Conservation (phyloP, 2,329 filamentous ascomycete species). For the Magnaporthiopsis rhizophila region DNA sequence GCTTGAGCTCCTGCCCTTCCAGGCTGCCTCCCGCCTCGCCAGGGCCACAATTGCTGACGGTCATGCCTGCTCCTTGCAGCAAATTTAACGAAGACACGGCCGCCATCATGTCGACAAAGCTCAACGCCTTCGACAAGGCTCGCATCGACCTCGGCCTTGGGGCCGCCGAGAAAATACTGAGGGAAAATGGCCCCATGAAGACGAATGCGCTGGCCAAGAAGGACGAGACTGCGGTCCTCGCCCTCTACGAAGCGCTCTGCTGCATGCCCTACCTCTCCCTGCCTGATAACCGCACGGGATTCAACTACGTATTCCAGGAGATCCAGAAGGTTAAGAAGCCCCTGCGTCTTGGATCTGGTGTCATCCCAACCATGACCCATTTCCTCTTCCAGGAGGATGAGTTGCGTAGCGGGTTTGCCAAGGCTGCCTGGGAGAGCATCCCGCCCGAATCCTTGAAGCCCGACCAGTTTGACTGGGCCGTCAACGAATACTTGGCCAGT, state of each 20-base stretch:
- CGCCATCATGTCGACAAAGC: slow-evolving; percentile 29
- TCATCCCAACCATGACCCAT: slow-evolving; percentile 71
- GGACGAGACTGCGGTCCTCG: slow-evolving; percentile 57
- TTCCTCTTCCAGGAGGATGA: slow-evolving; percentile 74
- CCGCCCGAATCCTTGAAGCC: slow-evolving; percentile 52
- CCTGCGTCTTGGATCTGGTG: slow-evolving; percentile 65
- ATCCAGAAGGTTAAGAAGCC: slow-evolving; percentile 65
- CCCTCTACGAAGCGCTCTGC: slow-evolving; percentile 82
- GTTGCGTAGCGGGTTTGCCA: slow-evolving; percentile 57
- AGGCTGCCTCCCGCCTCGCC: background rate
- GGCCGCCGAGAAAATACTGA: slow-evolving; percentile 40
- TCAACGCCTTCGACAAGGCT: slow-evolving; percentile 28
- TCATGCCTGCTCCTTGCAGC: slow-evolving; percentile 12
- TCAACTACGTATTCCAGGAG: slow-evolving; percentile 76
- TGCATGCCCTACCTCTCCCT: slow-evolving; percentile 66
- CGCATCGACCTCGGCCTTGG: slow-evolving; percentile 32
- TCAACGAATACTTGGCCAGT: slow-evolving; percentile 63
- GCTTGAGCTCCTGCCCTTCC: slow-evolving; percentile 6
- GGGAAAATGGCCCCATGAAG: slow-evolving; percentile 37
- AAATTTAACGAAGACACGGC: slow-evolving; percentile 32
- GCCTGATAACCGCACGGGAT: slow-evolving; percentile 47
- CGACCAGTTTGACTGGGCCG: slow-evolving; percentile 79
- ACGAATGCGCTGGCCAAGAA: slow-evolving; percentile 37
- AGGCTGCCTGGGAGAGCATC: slow-evolving; percentile 59
- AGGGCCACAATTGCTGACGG: background rate